A percentile compares a stretch with the other conserved stretches of the same genome.
Evolutionary conservation across 2,329 filamentous ascomycete species (phyloP).

Genomic region (Didymella sp.): DNA sequence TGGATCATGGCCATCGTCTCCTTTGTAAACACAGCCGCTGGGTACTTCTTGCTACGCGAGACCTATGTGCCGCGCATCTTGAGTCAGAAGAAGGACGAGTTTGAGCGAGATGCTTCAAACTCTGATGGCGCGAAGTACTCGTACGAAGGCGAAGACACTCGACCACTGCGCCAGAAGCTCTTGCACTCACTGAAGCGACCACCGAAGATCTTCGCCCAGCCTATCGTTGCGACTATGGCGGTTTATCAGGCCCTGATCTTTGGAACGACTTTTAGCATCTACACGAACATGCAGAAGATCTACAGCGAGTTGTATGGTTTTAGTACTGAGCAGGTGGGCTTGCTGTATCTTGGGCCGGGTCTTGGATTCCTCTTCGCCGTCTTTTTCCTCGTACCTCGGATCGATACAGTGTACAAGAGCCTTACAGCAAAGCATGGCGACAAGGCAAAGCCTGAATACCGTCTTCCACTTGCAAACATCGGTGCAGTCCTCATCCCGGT

Average conservation of each 20-base stretch:
- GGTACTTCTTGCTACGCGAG: constrained; percentile 55
- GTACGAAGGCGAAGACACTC: constrained; percentile 53
- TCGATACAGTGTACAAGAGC: constrained; percentile 57
- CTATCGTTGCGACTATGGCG: constrained; percentile 56
- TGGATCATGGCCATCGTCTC: constrained; percentile 56
- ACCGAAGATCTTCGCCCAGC: constrained; percentile 53
- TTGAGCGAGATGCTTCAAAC: constrained; percentile 39
- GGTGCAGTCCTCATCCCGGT: constrained; percentile 54
- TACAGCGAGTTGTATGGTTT: constrained; percentile 55
- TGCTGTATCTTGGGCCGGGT: constrained; percentile 56
- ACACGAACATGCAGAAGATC: constrained; percentile 58
- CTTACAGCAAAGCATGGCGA: constrained; percentile 52
- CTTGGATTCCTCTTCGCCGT: constrained; percentile 54
- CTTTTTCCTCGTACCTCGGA: constrained; percentile 56
- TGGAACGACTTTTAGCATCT: constrained; percentile 57
- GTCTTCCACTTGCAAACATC: constrained; percentile 56
- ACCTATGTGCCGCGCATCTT: constrained; percentile 55
- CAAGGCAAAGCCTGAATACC: constrained; percentile 53
- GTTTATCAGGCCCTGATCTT: constrained; percentile 57
- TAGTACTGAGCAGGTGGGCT: constrained; percentile 55
- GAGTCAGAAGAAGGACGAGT: constrained; percentile 41
- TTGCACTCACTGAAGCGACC: constrained; percentile 50
- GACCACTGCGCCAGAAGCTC: constrained; percentile 49
- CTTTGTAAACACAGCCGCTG: constrained; percentile 50
- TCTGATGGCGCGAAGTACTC: constrained; percentile 47